Evolutionary conservation across 164 flowering plant genomes (phyloP).

Genomic region (Sedum album): DNA sequence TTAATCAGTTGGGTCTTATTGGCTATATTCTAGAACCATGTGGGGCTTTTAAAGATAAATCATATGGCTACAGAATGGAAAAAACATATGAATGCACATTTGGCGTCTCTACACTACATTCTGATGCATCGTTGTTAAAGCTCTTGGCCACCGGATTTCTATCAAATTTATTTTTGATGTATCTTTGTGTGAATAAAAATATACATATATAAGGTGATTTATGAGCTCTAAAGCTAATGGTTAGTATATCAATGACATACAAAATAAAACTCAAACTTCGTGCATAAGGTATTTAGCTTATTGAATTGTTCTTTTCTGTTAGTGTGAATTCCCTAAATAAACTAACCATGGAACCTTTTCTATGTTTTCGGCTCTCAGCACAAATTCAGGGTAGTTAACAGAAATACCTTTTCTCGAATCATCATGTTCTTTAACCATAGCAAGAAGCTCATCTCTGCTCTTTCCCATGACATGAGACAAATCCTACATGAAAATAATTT

Average conservation of each 20-base stretch:
- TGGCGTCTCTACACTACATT: not conserved
- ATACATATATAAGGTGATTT: no score
- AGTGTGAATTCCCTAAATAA: not conserved
- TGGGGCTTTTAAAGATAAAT: no score
- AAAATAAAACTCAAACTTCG: not conserved
- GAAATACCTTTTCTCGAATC: conserved; percentile 66
- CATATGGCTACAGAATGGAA: not conserved
- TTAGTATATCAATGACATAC: not conserved
- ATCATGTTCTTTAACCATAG: conserved; percentile 65
- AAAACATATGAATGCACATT: not conserved
- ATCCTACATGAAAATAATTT: conserved; percentile 39
- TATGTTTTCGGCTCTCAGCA: not conserved
- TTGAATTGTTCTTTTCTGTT: not conserved
- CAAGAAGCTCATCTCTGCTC: conserved; percentile 88
- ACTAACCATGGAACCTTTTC: no score
- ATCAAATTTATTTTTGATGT: no score
- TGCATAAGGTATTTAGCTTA: not conserved
- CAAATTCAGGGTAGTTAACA: not conserved
- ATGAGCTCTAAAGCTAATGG: no score
- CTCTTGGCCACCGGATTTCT: not conserved
- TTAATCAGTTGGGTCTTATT: not conserved
- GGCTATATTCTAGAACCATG: not conserved
- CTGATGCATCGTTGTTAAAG: not conserved
- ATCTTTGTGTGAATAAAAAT: no score
- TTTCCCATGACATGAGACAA: conserved; percentile 94